These are phyloP conservation scores for Fusarium proliferatum DNA, from an alignment of 2,329 filamentous ascomycete genomes.

Conservation along the genomic window DNA sequence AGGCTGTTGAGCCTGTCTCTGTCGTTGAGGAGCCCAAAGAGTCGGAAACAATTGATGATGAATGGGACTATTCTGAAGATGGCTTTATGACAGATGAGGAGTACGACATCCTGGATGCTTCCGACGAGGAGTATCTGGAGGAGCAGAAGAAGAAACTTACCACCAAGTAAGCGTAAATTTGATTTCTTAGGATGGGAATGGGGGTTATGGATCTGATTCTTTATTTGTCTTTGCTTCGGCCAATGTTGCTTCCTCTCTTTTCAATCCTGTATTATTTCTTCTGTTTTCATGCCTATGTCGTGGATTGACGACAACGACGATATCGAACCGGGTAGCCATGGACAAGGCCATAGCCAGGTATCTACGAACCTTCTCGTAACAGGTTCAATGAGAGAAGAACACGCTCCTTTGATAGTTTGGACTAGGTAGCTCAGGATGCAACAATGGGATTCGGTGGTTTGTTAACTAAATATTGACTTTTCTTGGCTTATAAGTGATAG, in stretches of 20 bases:
- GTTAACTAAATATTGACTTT: background rate
- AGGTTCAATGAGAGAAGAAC: slow-evolving; percentile 33
- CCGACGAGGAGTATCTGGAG: slow-evolving; percentile 82
- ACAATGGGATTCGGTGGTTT: slow-evolving; percentile 36
- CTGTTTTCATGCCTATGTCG: slow-evolving; percentile 25
- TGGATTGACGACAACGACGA: slow-evolving; percentile 6
- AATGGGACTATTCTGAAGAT: slow-evolving; percentile 72
- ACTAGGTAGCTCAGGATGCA: slow-evolving; percentile 37
- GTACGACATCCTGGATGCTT: slow-evolving; percentile 96
- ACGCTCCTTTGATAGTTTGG: slow-evolving; percentile 44
- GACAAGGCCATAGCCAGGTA: slow-evolving; percentile 16
- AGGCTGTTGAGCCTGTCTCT: slow-evolving; percentile 67
- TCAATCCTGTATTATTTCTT: slow-evolving; percentile 42
- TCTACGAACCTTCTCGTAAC: slow-evolving; percentile 22
- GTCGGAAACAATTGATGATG: slow-evolving; percentile 67
- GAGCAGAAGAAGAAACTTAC: slow-evolving; percentile 60
- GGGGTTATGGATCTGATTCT: slow-evolving; percentile 37
- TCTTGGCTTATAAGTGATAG: background rate
- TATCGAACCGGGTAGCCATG: slow-evolving; percentile 7
- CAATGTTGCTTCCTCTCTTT: slow-evolving; percentile 35
- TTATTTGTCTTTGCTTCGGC: slow-evolving; percentile 11
- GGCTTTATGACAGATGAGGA: slow-evolving; percentile 97
- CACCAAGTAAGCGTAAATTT: slow-evolving; percentile 50
- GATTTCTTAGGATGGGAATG: slow-evolving; percentile 31
- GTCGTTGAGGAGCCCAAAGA: slow-evolving; percentile 64